Conservation (phyloP, 768 basidiomycete species). For the Gautieria morchelliformis region DNA sequence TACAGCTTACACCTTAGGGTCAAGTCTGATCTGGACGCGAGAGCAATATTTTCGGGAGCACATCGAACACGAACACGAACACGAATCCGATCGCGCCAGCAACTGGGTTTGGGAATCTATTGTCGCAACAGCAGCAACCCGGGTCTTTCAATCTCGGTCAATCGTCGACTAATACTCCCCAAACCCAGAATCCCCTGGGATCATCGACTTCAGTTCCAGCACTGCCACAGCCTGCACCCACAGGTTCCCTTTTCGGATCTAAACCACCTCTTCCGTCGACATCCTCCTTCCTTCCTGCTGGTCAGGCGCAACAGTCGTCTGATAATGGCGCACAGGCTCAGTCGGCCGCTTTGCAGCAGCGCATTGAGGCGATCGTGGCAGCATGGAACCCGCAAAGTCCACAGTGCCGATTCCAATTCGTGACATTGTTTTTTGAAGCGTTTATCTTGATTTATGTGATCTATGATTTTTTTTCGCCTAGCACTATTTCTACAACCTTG, state of each 20-base stretch:
- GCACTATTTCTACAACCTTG: conserved; percentile 81
- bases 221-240: conserved; percentile 22
- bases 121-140: conserved; percentile 14
- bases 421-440: neutral
- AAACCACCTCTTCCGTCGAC: conserved; percentile 25
- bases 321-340: conserved; percentile 52
- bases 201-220: conserved; percentile 16
- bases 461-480: conserved; percentile 18
- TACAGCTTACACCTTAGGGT: too few relatives aligned
- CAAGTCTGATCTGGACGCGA: too few relatives aligned
- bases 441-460: conserved; percentile 1
- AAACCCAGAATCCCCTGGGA: conserved; percentile 27
- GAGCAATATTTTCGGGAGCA: conserved; percentile 15
- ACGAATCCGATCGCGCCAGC: conserved; percentile 12
- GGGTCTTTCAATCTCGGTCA: neutral
- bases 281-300: neutral
- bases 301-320: conserved; percentile 28
- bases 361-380: conserved; percentile 52
- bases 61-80: conserved; percentile 9
- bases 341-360: conserved; percentile 40
- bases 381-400: conserved; percentile 66
- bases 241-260: conserved; percentile 28
- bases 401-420: conserved; percentile 70
- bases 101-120: conserved; percentile 11
- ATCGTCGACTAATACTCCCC: conserved; percentile 4